Base-by-base conservation (phyloP, 2,329 filamentous ascomycete genomes). In the Alternaria incomplexa region DNA sequence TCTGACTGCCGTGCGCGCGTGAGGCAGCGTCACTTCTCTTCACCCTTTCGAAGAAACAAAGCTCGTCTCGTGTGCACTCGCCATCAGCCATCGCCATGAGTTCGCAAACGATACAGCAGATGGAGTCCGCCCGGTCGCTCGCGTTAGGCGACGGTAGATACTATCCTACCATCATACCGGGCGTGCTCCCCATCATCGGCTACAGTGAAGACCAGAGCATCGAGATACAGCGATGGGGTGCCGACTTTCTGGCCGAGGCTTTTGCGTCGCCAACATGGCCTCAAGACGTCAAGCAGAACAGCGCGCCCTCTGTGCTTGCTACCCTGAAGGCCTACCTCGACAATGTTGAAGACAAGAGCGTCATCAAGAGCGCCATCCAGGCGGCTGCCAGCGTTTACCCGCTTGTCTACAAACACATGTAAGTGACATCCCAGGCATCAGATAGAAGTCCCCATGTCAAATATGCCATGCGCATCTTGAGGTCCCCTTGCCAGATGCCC, bases 191-290 rank as follows among this genome's bases (percentile, higher is more conserved):
- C 59, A 94, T 98, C 74, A 92, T 97, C 80, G 90, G 90, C 64
- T 88, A 91, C 55, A 85, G 86, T 68, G 87, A 92, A 67, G 87
- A 88, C 50, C 73, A 77, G 47, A 73, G 68, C 64, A 82, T 97
- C 60, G 93, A 97, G 81, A 84, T 98, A 74, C 91, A 93, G 81
- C 86, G 94, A 90, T 99, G 96, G 96, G 96, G 95, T 25, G 91
- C 94, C 66, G 94, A 97, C 65, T 99, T 99, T 77, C 85, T 99
- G 46, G 93, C 95, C 60, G 96, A 99, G 83, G 93, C 94, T 3
- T 98, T 99, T 82, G 91, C 96, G 61, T 96, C 93, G 63, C 96
- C 96, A n/a, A 89, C 91, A 22, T 85, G 98, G 73, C 84, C 90
- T 20, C 85, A 88, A 62, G 86, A 90, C 56, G 89, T 92, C 79